Evolutionary conservation across 2,329 filamentous ascomycete genomes (phyloP), one percentile per base, ranked within the genome.

Genomic region (Epichloe amarillans): DNA sequence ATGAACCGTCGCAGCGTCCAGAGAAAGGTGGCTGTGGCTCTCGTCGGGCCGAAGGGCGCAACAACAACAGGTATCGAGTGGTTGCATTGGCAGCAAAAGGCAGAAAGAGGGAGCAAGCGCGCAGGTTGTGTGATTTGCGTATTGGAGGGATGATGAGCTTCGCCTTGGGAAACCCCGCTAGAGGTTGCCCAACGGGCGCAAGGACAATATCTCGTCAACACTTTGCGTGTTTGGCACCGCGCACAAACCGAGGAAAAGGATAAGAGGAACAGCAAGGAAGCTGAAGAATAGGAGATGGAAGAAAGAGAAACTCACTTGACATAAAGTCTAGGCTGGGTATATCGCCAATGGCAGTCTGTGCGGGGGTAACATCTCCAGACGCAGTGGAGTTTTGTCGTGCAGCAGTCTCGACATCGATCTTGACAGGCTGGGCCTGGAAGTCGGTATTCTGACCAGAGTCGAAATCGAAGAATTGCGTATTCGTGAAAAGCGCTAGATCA

Each of bases 381-480:
- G 64, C 56, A 14, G 64, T 64, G 11, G 66, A 61, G 53, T 58
- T 61, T 51, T 63, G 60, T n/a, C 38, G 49, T 8, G 51, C 42
- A 19, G 60, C 49, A 44, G 61, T 54, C 49, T 70, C 63, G 41
- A 61, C 58, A 26, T 71, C 67, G 14, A 66, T 62, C 67, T 77
- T 76, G 57, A 61, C 61, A 15, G 74, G 69, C 38, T 70, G 70
- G 15, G 71, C 70, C 61, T 78, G 75, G 60, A 76, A 74, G 61
- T 80, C 76, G 54, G 74, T 74, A 61, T 76, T 74, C 57, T 77
- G 74, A n/a, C 77, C 77, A 39, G 78, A 72, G 64, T 90, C 86
- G 63, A 84, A 87, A 61, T 90, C 85, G 65, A 85, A 86, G 67
- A 91, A 91, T 58, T 87, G 80, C 44, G 84, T 82, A 68, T 91